Conservation (phyloP, 1,139 yeast genomes). For the Candida sp. region DNA sequence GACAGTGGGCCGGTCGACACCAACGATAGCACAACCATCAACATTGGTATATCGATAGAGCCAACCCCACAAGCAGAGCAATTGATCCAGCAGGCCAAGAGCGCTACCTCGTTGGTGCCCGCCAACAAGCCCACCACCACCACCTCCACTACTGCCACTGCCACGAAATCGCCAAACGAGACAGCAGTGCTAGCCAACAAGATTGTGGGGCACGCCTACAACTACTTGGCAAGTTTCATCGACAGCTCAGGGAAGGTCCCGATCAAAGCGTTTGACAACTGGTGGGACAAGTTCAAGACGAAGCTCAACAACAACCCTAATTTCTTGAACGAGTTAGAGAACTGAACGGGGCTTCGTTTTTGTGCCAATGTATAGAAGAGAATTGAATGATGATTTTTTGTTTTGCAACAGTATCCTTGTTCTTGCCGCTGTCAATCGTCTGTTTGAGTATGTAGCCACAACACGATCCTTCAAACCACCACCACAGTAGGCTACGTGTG, state of each 20-base stretch:
- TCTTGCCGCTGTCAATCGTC: neutral
- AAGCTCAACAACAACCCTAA: slow-evolving; percentile 81
- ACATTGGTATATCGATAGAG: slow-evolving; percentile 90
- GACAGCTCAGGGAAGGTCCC: slow-evolving; percentile 82
- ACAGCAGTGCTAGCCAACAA: slow-evolving; percentile 73
- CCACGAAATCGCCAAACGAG: slow-evolving; percentile 26
- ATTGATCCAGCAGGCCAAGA: slow-evolving; percentile 39
- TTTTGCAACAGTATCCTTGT: neutral
- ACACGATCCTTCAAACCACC: neutral
- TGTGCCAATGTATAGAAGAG: neutral
- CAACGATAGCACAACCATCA: slow-evolving; percentile 41
- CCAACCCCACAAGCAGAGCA: slow-evolving; percentile 64
- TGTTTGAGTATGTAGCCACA: neutral
- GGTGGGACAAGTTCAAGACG: slow-evolving; percentile 94
- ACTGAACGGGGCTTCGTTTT: neutral
- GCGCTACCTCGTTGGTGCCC: slow-evolving; percentile 19
- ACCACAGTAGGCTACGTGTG: too few relatives aligned
- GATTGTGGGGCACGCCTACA: slow-evolving; percentile 91
- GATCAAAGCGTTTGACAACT: slow-evolving; percentile 85
- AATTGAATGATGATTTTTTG: neutral
- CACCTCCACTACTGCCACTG: slow-evolving; percentile 17
- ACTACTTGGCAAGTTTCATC: slow-evolving; percentile 84
- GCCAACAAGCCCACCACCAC: slow-evolving; percentile 19
- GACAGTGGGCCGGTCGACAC: slow-evolving; percentile 18
- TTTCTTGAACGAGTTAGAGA: slow-evolving; percentile 58